Evolutionary conservation across 2,329 filamentous ascomycete species (phyloP), one percentile per base, ranked within the genome.

Genomic region (Xylariaceae sp.): DNA sequence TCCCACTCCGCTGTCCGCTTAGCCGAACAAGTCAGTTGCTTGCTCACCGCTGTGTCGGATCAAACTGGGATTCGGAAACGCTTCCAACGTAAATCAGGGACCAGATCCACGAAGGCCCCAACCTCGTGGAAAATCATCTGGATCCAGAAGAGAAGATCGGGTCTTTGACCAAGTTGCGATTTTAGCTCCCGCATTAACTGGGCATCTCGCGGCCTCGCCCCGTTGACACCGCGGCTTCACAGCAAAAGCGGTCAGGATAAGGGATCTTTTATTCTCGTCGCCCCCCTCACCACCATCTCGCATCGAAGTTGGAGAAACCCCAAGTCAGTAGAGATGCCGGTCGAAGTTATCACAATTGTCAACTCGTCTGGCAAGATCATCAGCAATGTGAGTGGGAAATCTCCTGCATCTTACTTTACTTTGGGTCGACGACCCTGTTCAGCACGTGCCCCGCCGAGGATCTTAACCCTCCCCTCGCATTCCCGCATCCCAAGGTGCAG

Each of bases 361-460:
- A 67, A 67, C 52, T 63, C 60, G 31, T 67, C 65, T 33, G 65
- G 65, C 52, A 67, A 67, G 59, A 63, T 67, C 31, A 67, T 67
- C 45, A 66, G 64, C 58, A 67, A 65, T 65, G 65, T 67, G 60
- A 66, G 65, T 62, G 31, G 6, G 28, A 38, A 28, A 22, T 39
- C 40, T 31, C 43, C 31, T 47, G 43, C 10, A 16, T 45, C 49
- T 34, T 31, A 16, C 40, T 40, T 38, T 5, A 16, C 34, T 13
- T 50, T 19, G 48, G 38, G 48, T 34, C 16, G 46, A 38, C 42
- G 43, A 31, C 42, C 50, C 50, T 58, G 52, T 38, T 38, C 22
- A 7, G 22, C 22, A 28, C 22, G 22, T 28, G 22, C 22, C 22
- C 22, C 22, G 22, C 22, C 22, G 4, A 28, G 22, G 22, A 28